phyloP scores from a whole-genome alignment of 306 rosid genomes.

The Fragaria vesca region DNA sequence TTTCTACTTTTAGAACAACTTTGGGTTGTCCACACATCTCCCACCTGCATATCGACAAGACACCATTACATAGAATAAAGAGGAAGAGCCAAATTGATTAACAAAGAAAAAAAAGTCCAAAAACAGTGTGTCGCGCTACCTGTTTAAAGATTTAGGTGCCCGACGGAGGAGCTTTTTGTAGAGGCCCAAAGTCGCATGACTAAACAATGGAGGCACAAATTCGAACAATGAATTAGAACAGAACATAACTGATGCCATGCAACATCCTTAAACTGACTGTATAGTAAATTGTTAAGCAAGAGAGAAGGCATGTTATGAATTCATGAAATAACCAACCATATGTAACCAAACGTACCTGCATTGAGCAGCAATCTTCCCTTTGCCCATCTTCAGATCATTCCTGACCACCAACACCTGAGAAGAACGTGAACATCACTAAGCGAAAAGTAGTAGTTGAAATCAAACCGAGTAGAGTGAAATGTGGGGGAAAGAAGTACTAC shows the following conservation, averaged over 20 bases:
- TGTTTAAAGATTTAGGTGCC: slow-evolving; percentile 84
- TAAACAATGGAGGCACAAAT: slow-evolving; percentile 28
- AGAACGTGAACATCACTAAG: background rate
- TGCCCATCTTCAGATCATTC: slow-evolving; percentile 97
- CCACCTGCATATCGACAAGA: slow-evolving; percentile 60
- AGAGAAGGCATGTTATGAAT: background rate
- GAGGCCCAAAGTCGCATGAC: slow-evolving; percentile 94
- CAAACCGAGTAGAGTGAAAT: background rate
- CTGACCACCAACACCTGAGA: slow-evolving; percentile 81
- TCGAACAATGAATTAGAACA: slow-evolving; percentile 6
- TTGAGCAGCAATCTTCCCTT: slow-evolving; percentile 96
- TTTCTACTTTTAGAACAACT: slow-evolving; percentile 90
- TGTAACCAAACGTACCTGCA: slow-evolving; percentile 57
- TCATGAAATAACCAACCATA: background rate
- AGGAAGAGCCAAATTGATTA: background rate
- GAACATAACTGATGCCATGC: background rate
- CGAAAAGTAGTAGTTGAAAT: background rate
- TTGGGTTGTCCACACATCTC: slow-evolving; percentile 97
- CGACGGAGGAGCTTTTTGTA: slow-evolving; percentile 77
- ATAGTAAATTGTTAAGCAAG: background rate
- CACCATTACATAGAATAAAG: slow-evolving; percentile 12
- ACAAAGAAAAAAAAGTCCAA: background rate
- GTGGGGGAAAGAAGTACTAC: slow-evolving; percentile 26
- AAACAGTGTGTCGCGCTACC: slow-evolving; percentile 32
- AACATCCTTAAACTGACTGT: background rate